Percentiles rank a stretch among this genome's conserved stretches.
Evolutionary conservation across 805 yeast species (phyloP).

Genomic region (Ogataea allantospora): DNA sequence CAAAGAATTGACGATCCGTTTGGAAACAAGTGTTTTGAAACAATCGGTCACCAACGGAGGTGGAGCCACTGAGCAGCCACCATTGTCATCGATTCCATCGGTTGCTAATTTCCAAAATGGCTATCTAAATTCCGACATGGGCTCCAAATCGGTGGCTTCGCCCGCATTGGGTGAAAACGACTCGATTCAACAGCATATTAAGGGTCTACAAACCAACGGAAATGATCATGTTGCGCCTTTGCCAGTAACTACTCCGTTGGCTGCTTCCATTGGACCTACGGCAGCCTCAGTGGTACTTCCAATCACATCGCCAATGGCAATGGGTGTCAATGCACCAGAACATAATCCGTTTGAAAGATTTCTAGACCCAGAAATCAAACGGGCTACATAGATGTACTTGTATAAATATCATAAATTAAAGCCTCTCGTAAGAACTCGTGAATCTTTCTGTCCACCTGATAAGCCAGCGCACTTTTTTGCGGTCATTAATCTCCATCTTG

Average conservation of each 20-base stretch:
- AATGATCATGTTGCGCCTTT: slow-evolving; percentile 15
- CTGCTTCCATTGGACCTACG: slow-evolving; percentile 36
- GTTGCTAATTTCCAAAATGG: slow-evolving; percentile 29
- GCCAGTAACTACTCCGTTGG: slow-evolving; percentile 36
- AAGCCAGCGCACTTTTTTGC: background rate
- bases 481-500: slow-evolving; percentile 3
- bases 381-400: slow-evolving; percentile 1
- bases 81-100: slow-evolving; percentile 37
- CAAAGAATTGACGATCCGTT: slow-evolving; percentile 84
- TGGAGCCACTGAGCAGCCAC: slow-evolving; percentile 31
- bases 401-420: background rate
- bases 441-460: background rate
- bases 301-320: slow-evolving; percentile 27
- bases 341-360: slow-evolving; percentile 28
- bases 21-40: slow-evolving; percentile 61
- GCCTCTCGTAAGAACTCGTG: slow-evolving; percentile 3
- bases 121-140: background rate
- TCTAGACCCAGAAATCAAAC: slow-evolving; percentile 3
- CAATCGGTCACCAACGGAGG: slow-evolving; percentile 24
- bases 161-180: slow-evolving; percentile 6
- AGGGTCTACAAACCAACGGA: slow-evolving; percentile 17
- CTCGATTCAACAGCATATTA: slow-evolving; percentile 27
- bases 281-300: slow-evolving; percentile 36
- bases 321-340: slow-evolving; percentile 12
- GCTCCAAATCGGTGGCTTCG: background rate